These are phyloP conservation scores for Melanogaster broomeanus DNA, from an alignment of 768 basidiomycete species.

Conservation along the genomic window DNA sequence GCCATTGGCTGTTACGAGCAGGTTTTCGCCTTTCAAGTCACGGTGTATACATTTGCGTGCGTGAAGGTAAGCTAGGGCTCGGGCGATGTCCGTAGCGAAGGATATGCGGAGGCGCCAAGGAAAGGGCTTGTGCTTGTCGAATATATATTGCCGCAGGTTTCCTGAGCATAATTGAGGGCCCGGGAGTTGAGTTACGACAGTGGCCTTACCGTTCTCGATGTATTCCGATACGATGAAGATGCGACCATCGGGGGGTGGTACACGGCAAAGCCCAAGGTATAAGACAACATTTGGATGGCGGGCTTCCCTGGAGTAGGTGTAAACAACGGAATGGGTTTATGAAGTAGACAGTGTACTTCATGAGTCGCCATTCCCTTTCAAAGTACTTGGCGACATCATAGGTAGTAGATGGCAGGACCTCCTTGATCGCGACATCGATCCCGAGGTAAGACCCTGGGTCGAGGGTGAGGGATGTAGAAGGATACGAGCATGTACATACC, in stretches of 20 bases:
- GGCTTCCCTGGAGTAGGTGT: constrained; percentile 55
- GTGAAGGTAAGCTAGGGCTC: constrained; percentile 96
- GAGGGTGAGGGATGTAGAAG: constrained; percentile 2
- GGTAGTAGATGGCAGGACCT: constrained; percentile 87
- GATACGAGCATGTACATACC: constrained; percentile 42
- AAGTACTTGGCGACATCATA: constrained; percentile 98
- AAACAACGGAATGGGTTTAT: background rate
- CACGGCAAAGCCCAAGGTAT: constrained; percentile 86
- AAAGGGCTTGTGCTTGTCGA: constrained; percentile 78
- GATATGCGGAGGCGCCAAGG: constrained; percentile 94
- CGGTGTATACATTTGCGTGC: constrained; percentile 88
- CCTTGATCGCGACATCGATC: constrained; percentile 95
- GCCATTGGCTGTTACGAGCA: constrained; percentile 92
- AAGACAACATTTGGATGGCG: constrained; percentile 92
- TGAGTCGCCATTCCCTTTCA: constrained; percentile 96
- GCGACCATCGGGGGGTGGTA: constrained; percentile 74
- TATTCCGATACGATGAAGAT: constrained; percentile 96
- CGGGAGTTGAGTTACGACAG: background rate
- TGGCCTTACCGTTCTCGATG: constrained; percentile 71
- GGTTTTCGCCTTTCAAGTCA: constrained; percentile 96
- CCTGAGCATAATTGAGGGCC: constrained; percentile 20
- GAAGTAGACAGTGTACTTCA: constrained; percentile 58
- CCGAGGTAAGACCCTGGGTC: constrained; percentile 84
- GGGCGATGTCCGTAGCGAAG: constrained; percentile 92
- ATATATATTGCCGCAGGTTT: constrained; percentile 89